Conservation (phyloP, 495 filamentous ascomycete genomes). For the Friedmanniomyces endolithicus region DNA sequence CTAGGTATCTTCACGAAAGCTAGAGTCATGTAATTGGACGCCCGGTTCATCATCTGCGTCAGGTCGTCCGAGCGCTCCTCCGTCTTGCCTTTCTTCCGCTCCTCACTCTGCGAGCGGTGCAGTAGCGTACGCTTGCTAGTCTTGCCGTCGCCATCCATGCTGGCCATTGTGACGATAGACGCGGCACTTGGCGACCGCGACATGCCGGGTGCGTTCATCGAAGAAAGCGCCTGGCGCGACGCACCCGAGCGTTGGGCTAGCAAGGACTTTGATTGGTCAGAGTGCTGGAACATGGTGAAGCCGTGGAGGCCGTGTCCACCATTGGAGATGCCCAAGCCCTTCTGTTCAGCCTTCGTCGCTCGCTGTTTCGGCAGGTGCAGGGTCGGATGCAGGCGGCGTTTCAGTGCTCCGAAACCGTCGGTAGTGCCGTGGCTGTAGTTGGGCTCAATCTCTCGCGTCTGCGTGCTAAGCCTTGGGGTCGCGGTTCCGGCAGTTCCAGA, state of each 20-base stretch:
- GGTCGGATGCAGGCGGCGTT: conserved; percentile 67
- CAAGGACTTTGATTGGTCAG: background rate
- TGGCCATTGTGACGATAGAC: conserved; percentile 32
- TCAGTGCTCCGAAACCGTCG: conserved; percentile 55
- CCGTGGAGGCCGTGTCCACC: conserved; percentile 1
- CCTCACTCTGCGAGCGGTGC: conserved; percentile 35
- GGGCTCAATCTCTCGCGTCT: conserved; percentile 29
- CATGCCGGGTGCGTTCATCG: conserved; percentile 9
- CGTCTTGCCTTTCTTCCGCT: conserved; percentile 37
- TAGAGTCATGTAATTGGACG: conserved; percentile 93
- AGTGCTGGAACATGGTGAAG: conserved; percentile 15
- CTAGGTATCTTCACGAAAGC: conserved; percentile 89
- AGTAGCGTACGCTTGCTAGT: conserved; percentile 43
- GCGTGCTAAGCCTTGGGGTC: background rate
- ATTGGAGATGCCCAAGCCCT: conserved; percentile 24
- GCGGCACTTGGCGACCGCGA: conserved; percentile 38
- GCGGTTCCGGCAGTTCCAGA: background rate
- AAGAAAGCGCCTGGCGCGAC: conserved; percentile 6
- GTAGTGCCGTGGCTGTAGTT: background rate
- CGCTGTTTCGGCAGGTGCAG: conserved; percentile 49
- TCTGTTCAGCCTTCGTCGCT: conserved; percentile 8
- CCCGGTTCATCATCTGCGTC: conserved; percentile 94
- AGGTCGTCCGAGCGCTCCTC: conserved; percentile 66
- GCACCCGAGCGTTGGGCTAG: background rate
- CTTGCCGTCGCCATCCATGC: conserved; percentile 32